Percentiles rank a stretch among this genome's conserved stretches.
phyloP scores from a whole-genome alignment of 768 basidiomycete species.

The Russula sp. region DNA sequence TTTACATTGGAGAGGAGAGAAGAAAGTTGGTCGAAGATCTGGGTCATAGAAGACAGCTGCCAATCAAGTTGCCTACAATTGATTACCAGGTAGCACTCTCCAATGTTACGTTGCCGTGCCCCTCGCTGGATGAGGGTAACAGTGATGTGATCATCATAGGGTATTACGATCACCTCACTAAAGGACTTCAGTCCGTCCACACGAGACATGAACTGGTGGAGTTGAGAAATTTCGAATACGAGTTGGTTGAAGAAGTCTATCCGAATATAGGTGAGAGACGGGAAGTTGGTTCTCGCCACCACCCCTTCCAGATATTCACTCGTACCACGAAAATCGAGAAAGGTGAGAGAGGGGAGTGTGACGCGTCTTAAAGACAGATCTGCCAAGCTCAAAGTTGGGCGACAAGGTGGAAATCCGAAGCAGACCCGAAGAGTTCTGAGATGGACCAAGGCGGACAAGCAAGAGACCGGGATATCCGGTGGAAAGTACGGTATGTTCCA shows the following conservation, averaged over 20 bases:
- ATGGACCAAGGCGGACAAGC: background rate
- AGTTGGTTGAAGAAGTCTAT: background rate
- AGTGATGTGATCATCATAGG: background rate
- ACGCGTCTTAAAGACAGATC: background rate
- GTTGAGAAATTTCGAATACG: background rate
- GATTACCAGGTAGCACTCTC: too few relatives aligned
- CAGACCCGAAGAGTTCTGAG: background rate
- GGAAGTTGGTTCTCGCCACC: background rate
- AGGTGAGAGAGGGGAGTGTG: background rate
- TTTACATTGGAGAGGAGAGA: background rate
- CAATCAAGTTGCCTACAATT: background rate
- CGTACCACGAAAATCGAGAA: background rate
- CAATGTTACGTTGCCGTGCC: too few relatives aligned
- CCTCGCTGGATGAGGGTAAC: too few relatives aligned
- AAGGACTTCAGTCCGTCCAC: background rate
- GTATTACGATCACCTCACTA: background rate
- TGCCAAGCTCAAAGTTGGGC: too few relatives aligned
- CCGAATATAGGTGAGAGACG: background rate
- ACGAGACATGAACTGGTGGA: background rate
- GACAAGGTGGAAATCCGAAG: background rate
- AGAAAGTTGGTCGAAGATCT: background rate
- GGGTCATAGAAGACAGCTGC: background rate
- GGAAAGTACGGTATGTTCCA: background rate
- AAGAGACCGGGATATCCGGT: background rate
- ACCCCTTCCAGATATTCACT: slow-evolving; percentile 7